Percentiles rank a stretch among this genome's conserved stretches.
phyloP scores from a whole-genome alignment of 148 eudicot genomes.

The Nepenthes gracilis region DNA sequence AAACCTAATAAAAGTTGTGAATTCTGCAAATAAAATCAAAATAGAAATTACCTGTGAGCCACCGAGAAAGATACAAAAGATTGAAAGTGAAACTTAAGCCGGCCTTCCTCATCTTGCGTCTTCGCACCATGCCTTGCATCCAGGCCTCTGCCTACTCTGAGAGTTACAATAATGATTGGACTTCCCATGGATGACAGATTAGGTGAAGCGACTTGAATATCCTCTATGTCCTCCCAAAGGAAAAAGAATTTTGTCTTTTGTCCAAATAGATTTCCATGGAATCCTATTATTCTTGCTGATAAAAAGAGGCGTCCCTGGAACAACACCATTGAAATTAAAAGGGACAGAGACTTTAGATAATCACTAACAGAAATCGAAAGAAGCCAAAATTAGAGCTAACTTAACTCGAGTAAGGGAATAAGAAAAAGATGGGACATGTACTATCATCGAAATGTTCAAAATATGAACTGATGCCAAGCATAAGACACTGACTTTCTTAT shows the following conservation, averaged over 20 bases:
- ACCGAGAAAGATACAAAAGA: slow-evolving; percentile 64
- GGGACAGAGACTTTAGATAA: not conserved
- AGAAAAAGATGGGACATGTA: too few relatives aligned
- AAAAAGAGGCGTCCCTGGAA: slow-evolving; percentile 73
- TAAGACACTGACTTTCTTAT: too few relatives aligned
- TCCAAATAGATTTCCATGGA: slow-evolving; percentile 73
- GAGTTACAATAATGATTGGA: slow-evolving; percentile 55
- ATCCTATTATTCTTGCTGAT: slow-evolving; percentile 80
- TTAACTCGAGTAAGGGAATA: too few relatives aligned
- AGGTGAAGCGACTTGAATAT: slow-evolving; percentile 63
- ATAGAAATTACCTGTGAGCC: slow-evolving; percentile 51
- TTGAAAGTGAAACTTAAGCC: slow-evolving; percentile 70
- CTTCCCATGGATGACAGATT: slow-evolving; percentile 65
- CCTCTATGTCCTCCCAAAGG: slow-evolving; percentile 83
- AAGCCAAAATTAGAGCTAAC: not conserved
- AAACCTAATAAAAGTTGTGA: not conserved
- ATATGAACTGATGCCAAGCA: too few relatives aligned
- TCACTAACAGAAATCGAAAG: too few relatives aligned
- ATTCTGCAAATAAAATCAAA: not conserved
- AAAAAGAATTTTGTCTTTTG: slow-evolving; percentile 73
- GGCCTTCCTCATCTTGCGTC: slow-evolving; percentile 62
- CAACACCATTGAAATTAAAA: slow-evolving; percentile 8
- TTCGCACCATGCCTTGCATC: slow-evolving; percentile 80
- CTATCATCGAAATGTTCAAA: too few relatives aligned
- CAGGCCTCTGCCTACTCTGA: slow-evolving; percentile 62